A percentile compares a stretch with the other conserved stretches of the same genome.
phyloP scores from a whole-genome alignment of 257 asterid species.

The Orobanche coerulescens region DNA sequence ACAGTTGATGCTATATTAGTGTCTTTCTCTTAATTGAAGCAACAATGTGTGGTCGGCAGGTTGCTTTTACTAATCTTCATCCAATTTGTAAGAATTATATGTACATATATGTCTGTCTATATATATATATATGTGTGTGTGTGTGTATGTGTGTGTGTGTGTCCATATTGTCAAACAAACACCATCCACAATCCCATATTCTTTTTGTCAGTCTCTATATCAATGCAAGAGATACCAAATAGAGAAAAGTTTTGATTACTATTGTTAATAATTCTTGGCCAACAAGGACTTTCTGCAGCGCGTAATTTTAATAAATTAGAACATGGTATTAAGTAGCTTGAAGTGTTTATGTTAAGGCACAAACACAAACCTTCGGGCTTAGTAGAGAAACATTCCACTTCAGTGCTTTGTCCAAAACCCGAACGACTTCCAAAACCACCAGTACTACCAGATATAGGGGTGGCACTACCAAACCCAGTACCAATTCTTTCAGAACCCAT shows the following conservation, averaged over 20 bases:
- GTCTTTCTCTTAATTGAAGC: background rate
- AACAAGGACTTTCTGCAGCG: background rate
- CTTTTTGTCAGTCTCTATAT: background rate
- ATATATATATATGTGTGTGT: too few species aligned
- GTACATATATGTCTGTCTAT: background rate
- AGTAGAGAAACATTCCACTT: conserved; percentile 52
- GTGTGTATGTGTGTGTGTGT: too few species aligned
- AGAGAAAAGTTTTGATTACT: background rate
- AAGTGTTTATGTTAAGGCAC: background rate
- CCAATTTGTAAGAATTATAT: background rate
- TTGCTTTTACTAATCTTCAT: background rate
- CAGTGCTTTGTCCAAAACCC: conserved; percentile 55
- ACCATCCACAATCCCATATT: too few species aligned
- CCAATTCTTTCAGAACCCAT: conserved; percentile 72
- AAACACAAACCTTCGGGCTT: conserved; percentile 72
- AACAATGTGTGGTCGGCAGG: background rate
- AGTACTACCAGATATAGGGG: conserved; percentile 36
- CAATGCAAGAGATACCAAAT: background rate
- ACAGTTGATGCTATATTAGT: background rate
- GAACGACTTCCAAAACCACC: conserved; percentile 64
- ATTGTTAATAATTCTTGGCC: background rate
- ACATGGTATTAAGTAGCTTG: background rate
- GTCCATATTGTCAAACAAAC: too few species aligned
- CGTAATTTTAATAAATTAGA: background rate
- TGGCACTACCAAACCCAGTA: conserved; percentile 67